These are phyloP conservation scores for Camellia lanceoleosa DNA, from an alignment of 148 eudicot species.

Conservation along the genomic window DNA sequence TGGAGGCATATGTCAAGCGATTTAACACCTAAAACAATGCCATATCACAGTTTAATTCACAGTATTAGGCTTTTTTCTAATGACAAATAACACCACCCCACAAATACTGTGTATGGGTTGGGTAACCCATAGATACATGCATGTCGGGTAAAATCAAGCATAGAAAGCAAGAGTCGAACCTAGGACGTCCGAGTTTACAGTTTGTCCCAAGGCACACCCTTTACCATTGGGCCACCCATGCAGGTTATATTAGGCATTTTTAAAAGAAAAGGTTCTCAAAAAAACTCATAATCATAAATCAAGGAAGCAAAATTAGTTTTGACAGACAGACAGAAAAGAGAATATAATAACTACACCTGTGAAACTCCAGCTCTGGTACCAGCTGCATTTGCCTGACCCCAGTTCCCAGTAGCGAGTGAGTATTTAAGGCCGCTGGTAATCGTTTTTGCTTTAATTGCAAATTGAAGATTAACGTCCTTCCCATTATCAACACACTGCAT, in stretches of 20 bases:
- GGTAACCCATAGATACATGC: no score
- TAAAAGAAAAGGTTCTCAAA: neutral
- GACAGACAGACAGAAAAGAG: neutral
- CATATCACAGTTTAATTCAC: neutral
- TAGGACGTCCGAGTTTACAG: neutral
- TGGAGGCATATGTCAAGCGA: slow-evolving; percentile 96
- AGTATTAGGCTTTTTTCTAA: neutral
- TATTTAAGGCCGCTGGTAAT: slow-evolving; percentile 97
- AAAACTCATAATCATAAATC: neutral
- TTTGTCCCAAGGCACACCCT: neutral
- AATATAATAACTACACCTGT: slow-evolving; percentile 37
- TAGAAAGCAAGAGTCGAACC: neutral
- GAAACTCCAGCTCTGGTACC: slow-evolving; percentile 99
- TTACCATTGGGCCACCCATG: neutral
- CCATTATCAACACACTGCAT: slow-evolving; percentile 83
- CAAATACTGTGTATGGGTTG: no score
- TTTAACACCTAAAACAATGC: slow-evolving; percentile 60
- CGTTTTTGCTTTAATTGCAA: slow-evolving; percentile 97
- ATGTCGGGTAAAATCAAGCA: no score
- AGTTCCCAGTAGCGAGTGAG: slow-evolving; percentile 96
- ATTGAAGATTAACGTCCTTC: slow-evolving; percentile 89
- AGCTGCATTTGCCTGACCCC: slow-evolving; percentile 99
- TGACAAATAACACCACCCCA: neutral
- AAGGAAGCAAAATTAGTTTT: neutral
- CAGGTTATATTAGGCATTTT: neutral